Percentiles rank a stretch among this genome's conserved stretches.
Conservation (phyloP, 2,329 filamentous ascomycete species). For the Emergomyces orientalis region DNA sequence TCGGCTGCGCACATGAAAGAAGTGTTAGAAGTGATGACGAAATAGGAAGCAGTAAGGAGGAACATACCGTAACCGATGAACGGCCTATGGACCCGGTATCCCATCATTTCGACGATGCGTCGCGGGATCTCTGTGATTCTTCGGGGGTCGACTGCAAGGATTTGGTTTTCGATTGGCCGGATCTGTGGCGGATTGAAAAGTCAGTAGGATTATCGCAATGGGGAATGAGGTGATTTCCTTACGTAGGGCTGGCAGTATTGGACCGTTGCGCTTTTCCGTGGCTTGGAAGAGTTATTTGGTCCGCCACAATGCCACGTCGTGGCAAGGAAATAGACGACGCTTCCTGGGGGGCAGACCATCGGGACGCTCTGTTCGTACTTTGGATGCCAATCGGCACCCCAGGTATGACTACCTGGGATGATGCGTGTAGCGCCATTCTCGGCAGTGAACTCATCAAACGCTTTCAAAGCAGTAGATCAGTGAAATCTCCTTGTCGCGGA, state of each 20-base stretch:
- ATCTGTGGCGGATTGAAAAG: slow-evolving; percentile 13
- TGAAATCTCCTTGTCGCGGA: background rate
- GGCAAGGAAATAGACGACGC: slow-evolving; percentile 29
- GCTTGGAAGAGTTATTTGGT: slow-evolving; percentile 23
- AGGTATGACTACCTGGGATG: slow-evolving; percentile 30
- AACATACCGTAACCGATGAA: slow-evolving; percentile 27
- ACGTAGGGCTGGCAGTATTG: slow-evolving; percentile 36
- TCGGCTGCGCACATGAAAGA: slow-evolving; percentile 17
- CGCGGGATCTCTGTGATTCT: slow-evolving; percentile 23
- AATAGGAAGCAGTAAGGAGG: background rate
- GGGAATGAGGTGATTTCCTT: background rate
- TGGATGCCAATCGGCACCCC: slow-evolving; percentile 22
- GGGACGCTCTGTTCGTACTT: slow-evolving; percentile 25
- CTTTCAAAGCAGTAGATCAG: slow-evolving; percentile 16
- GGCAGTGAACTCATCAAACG: slow-evolving; percentile 26
- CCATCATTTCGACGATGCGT: slow-evolving; percentile 28
- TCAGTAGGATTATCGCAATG: background rate
- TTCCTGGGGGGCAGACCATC: slow-evolving; percentile 30
- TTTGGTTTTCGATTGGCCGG: slow-evolving; percentile 27
- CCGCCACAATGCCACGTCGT: slow-evolving; percentile 35
- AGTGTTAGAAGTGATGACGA: background rate
- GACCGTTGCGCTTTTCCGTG: slow-evolving; percentile 31
- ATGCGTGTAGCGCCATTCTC: slow-evolving; percentile 31
- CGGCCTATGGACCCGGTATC: slow-evolving; percentile 24
- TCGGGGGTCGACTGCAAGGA: slow-evolving; percentile 26